phyloP scores from a whole-genome alignment of 257 asterid species.

The Dorcoceras hygrometricum region DNA sequence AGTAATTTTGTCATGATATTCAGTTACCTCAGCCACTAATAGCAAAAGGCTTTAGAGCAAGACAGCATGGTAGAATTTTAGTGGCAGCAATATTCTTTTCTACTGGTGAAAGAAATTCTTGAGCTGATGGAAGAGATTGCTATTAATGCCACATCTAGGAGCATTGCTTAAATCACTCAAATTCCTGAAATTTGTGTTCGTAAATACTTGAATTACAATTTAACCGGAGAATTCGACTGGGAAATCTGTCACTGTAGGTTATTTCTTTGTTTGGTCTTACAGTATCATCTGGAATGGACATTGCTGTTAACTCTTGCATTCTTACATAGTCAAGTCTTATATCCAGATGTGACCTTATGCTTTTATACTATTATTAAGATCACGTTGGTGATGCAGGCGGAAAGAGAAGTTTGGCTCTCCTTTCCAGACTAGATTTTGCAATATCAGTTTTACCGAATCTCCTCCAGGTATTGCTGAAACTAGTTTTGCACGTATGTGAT shows the following conservation, averaged over 20 bases:
- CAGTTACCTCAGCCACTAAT: no score
- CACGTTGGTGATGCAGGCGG: conserved; percentile 74
- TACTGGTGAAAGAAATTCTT: neutral
- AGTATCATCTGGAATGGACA: neutral
- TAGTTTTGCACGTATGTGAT: conserved; percentile 12
- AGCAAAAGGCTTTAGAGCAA: neutral
- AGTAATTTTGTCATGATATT: no score
- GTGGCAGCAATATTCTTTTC: neutral
- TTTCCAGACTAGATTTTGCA: conserved; percentile 79
- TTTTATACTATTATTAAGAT: neutral
- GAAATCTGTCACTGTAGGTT: neutral
- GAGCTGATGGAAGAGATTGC: neutral
- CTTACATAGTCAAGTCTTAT: neutral
- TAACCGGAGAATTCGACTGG: neutral
- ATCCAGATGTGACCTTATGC: neutral
- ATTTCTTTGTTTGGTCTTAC: neutral
- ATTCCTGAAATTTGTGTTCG: neutral
- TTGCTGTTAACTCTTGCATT: neutral
- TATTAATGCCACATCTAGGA: neutral
- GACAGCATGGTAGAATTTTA: neutral
- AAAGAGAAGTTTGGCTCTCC: conserved; percentile 83
- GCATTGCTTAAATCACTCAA: neutral
- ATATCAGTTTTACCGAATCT: conserved; percentile 51
- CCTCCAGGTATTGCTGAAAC: conserved; percentile 58
- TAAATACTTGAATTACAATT: neutral